These are phyloP conservation scores for Ocimum tenuiflorum DNA, from an alignment of 257 asterid genomes.

Conservation along the genomic window DNA sequence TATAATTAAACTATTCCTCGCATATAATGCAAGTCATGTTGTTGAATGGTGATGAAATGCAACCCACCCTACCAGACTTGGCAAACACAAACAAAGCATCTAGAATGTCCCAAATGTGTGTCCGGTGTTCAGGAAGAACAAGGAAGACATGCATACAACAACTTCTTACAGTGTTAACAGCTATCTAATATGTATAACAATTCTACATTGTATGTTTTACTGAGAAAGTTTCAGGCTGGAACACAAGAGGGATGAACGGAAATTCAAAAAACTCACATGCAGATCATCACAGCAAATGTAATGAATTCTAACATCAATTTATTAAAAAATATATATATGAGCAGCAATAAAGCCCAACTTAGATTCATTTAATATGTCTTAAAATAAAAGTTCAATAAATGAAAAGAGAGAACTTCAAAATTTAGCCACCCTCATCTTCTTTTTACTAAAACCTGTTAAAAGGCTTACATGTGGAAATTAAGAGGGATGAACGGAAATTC, in stretches of 20 bases:
- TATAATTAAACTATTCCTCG: neutral
- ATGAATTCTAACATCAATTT: neutral
- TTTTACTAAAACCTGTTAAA: neutral
- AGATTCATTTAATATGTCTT: no score
- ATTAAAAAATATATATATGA: neutral
- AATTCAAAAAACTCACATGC: neutral
- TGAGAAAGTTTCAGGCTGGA: neutral
- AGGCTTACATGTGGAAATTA: no score
- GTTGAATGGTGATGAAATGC: neutral
- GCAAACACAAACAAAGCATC: neutral
- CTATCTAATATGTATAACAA: neutral
- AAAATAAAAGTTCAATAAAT: neutral
- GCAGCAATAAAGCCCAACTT: neutral
- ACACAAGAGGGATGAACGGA: neutral
- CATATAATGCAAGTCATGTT: neutral
- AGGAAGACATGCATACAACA: neutral
- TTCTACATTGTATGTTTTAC: neutral
- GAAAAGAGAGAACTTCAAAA: neutral
- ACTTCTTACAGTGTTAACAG: neutral
- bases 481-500: neutral
- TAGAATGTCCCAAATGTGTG: neutral
- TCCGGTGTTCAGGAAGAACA: neutral
- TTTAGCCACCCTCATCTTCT: neutral
- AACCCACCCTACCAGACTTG: neutral
- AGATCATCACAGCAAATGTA: neutral